A percentile compares a stretch with the other conserved stretches of the same genome.
These are phyloP conservation scores for Trichoderma cornu-damae DNA, from an alignment of 2,329 filamentous ascomycete species.

Conservation along the genomic window DNA sequence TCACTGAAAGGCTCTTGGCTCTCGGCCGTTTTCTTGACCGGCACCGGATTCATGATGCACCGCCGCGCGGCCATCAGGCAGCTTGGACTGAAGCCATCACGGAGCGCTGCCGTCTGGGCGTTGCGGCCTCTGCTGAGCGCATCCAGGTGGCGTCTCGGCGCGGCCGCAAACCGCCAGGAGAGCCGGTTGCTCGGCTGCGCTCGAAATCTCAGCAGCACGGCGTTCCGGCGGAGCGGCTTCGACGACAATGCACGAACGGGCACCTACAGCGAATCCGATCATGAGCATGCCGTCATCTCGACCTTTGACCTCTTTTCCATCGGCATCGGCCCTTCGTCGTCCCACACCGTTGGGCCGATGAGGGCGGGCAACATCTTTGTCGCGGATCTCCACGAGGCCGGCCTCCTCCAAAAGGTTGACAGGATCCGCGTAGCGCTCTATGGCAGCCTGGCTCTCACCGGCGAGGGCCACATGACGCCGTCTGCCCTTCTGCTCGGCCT, in stretches of 20 bases:
- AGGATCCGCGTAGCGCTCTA: conserved; percentile 7
- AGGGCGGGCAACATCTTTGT: conserved; percentile 13
- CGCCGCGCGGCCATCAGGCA: neutral
- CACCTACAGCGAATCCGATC: conserved; percentile 9
- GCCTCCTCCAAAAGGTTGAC: conserved; percentile 7
- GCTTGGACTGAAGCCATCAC: neutral
- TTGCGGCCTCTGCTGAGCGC: neutral
- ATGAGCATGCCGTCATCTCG: conserved; percentile 12
- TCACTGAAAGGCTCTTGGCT: too few relatives aligned
- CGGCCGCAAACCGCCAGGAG: neutral
- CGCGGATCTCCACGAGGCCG: neutral
- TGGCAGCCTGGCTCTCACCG: conserved; percentile 12
- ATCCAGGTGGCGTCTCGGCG: neutral
- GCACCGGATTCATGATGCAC: neutral
- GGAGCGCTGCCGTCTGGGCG: neutral
- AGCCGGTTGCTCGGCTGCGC: too few relatives aligned
- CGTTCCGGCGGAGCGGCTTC: neutral
- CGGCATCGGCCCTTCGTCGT: conserved; percentile 12
- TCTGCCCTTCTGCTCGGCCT: conserved; percentile 13
- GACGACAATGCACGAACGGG: neutral
- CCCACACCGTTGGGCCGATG: conserved; percentile 10
- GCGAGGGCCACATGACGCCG: conserved; percentile 13
- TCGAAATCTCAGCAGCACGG: neutral
- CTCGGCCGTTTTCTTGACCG: neutral
- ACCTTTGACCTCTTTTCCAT: conserved; percentile 15